phyloP scores from a whole-genome alignment of 306 rosid genomes.

The Rubus parviflorus region DNA sequence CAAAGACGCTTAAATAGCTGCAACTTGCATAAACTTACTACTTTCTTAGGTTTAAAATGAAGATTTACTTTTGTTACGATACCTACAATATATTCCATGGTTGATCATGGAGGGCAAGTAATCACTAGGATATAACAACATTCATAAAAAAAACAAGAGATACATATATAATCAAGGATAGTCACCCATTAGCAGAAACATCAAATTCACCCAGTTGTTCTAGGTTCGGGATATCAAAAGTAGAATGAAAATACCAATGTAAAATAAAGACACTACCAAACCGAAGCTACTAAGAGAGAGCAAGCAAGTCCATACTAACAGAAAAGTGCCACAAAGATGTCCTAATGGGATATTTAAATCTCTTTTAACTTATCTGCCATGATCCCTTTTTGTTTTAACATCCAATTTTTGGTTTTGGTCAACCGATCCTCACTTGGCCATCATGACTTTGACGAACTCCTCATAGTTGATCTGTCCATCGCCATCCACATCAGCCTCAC shows the following conservation, averaged over 20 bases:
- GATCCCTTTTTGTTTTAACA: not conserved
- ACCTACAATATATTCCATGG: not conserved
- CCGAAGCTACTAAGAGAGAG: not conserved
- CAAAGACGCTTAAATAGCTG: too few species aligned
- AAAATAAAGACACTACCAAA: not conserved
- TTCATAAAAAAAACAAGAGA: not conserved
- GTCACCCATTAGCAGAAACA: not conserved
- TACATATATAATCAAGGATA: not conserved
- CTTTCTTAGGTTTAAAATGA: too few species aligned
- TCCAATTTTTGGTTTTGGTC: not conserved
- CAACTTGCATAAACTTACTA: too few species aligned
- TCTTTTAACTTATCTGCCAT: slow-evolving; percentile 4
- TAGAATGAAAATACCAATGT: not conserved
- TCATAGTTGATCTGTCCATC: not conserved
- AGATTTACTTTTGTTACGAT: not conserved
- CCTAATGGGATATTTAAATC: not conserved
- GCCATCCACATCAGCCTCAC: not conserved
- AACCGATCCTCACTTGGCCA: slow-evolving; percentile 1
- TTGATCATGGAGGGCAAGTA: not conserved
- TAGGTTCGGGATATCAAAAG: not conserved
- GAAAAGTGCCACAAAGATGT: slow-evolving; percentile 8
- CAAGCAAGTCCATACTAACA: not conserved
- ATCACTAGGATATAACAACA: not conserved
- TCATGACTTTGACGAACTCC: not conserved
- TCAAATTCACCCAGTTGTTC: not conserved